Percentiles rank a stretch among this genome's conserved stretches.
Conservation (phyloP, 2,329 filamentous ascomycete genomes). For the Paramyrothecium sp. region DNA sequence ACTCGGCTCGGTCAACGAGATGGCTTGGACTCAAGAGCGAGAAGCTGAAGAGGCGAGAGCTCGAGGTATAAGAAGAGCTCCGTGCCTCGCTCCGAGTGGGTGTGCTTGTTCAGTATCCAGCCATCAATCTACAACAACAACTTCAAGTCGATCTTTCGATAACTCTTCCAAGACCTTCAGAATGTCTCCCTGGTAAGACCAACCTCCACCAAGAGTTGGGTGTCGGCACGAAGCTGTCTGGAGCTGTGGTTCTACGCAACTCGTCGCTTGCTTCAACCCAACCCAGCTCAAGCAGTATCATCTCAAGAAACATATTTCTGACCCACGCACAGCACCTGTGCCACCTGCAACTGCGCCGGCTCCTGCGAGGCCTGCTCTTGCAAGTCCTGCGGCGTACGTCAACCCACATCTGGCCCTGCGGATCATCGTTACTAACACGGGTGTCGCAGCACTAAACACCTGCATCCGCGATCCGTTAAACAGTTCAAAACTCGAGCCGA, state of each 20-base stretch:
- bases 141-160: constrained; percentile 18
- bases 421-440: not conserved
- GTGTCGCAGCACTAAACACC: constrained; percentile 22
- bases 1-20: not conserved
- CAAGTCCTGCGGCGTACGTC: constrained; percentile 18
- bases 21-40: not conserved
- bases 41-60: not conserved
- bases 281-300: not conserved
- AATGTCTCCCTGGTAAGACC: constrained; percentile 25
- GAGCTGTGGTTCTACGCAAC: not conserved
- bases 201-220: no score
- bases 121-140: constrained; percentile 12
- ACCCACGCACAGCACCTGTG: constrained; percentile 11
- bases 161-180: constrained; percentile 20
- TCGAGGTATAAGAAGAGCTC: constrained; percentile 20
- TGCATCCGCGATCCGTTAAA: not conserved
- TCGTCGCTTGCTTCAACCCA: constrained; percentile 1
- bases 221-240: no score
- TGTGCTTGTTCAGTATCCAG: constrained; percentile 19
- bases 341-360: constrained; percentile 20
- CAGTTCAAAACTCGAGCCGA: no score
- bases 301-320: no score
- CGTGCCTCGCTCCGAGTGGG: constrained; percentile 11
- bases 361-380: constrained; percentile 21
- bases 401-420: not conserved